phyloP scores from a whole-genome alignment of 2,329 filamentous ascomycete genomes.

The Escovopsis sp. region DNA sequence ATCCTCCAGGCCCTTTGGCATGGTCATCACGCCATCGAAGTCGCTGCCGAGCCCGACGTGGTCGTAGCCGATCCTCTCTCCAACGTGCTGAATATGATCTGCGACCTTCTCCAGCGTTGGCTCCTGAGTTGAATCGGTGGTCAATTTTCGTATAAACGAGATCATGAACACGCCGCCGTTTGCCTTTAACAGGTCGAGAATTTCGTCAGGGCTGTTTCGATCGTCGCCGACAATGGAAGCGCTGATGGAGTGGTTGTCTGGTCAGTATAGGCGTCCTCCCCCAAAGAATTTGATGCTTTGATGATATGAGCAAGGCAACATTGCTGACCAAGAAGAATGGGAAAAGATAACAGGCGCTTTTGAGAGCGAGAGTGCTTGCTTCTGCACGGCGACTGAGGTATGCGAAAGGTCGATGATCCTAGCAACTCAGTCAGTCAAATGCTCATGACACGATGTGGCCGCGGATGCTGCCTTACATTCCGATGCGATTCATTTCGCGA shows the following conservation, averaged over 20 bases:
- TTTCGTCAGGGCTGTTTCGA: constrained; percentile 69
- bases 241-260: constrained; percentile 13
- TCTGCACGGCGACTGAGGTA: constrained; percentile 12
- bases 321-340: constrained; percentile 28
- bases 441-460: too few species aligned
- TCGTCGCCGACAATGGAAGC: constrained; percentile 62
- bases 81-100: constrained; percentile 64
- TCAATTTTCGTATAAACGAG: constrained; percentile 64
- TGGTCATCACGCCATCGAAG: constrained; percentile 56
- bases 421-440: neutral
- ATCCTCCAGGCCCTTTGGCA: constrained; percentile 60
- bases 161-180: constrained; percentile 68
- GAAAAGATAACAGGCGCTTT: constrained; percentile 69
- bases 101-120: constrained; percentile 60
- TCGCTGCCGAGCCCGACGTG: constrained; percentile 74
- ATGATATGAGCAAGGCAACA: constrained; percentile 16
- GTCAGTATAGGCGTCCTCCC: too few species aligned
- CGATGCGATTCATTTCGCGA: constrained; percentile 7
- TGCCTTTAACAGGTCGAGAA: constrained; percentile 57
- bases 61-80: constrained; percentile 61
- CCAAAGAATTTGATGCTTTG: too few species aligned
- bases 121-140: constrained; percentile 42
- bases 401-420: constrained; percentile 66
- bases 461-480: constrained; percentile 2
- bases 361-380: constrained; percentile 6